Evolutionary conservation across 2,329 filamentous ascomycete genomes (phyloP).

Genomic region (Phialemonium atrogriseum): DNA sequence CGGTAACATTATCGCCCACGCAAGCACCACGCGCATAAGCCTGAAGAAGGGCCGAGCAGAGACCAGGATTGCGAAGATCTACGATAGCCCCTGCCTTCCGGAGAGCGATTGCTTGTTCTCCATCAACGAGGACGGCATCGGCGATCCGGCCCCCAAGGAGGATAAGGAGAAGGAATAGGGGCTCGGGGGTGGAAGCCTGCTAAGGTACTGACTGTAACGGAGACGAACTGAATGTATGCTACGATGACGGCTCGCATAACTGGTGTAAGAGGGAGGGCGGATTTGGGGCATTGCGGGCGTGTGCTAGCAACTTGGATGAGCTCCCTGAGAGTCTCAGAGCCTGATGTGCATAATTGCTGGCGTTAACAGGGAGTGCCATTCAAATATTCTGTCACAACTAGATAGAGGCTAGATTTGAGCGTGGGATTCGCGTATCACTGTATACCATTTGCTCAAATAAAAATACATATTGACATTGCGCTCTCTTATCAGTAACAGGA

Average conservation of each 20-base stretch:
- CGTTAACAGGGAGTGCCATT: too few relatives aligned
- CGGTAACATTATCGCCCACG: slow-evolving; percentile 97
- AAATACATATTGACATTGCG: too few relatives aligned
- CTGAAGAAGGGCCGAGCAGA: slow-evolving; percentile 93
- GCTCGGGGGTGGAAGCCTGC: too few relatives aligned
- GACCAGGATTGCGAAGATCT: slow-evolving; percentile 97
- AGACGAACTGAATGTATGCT: too few relatives aligned
- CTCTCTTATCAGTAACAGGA: too few relatives aligned
- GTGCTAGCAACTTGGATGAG: not conserved
- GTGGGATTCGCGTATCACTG: too few relatives aligned
- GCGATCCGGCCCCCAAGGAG: slow-evolving; percentile 92
- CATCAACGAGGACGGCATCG: slow-evolving; percentile 94
- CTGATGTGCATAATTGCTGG: not conserved
- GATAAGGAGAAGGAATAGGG: slow-evolving; percentile 64
- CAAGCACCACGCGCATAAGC: slow-evolving; percentile 88
- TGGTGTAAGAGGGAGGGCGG: too few relatives aligned
- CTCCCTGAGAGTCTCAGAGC: not conserved
- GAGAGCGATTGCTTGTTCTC: slow-evolving; percentile 96
- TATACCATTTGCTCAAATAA: too few relatives aligned
- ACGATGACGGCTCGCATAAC: too few relatives aligned
- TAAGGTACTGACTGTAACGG: too few relatives aligned
- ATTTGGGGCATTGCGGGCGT: not conserved
- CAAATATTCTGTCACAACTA: too few relatives aligned
- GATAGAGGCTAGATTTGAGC: too few relatives aligned
- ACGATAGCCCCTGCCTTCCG: slow-evolving; percentile 93